Base-by-base conservation (phyloP, 495 filamentous ascomycete species). In the Annulohypoxylon stygium region DNA sequence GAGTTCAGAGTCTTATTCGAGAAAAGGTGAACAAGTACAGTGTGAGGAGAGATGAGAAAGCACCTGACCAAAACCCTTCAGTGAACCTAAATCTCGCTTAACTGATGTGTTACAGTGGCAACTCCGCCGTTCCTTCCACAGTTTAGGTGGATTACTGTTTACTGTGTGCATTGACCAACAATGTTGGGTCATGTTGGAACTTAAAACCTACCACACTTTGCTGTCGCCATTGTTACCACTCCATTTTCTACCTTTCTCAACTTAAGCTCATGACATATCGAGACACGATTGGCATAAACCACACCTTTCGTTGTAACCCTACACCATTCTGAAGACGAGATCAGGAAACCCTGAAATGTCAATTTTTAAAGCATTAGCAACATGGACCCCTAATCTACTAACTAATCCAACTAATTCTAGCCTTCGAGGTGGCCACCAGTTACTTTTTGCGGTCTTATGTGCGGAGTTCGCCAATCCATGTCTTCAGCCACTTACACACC, bases 301-400 rank as follows among this genome's bases (percentile, higher is more conserved):
- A 59, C 63, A 58, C 14, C 11, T n/a, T 8, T 26, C 34, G 16
- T 47, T 74, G 71, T 30, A 67, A 74, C 71, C 71, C 67, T 74
- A 70, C 67, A 50, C 66, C 20, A 63, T 63, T 39, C 11, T 62
- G 23, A 59, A 48, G 66, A 62, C 55, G 61, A 50, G 54, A 66
- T 60, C 20, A 55, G 36, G 62, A 2, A 48, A 47, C 57, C 55
- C 43, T 74, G 62, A 54, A 61, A 26, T 25, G 47, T 33, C 48
- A 66, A 67, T 63, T 51, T 51, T 61, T 70, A 51, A 59, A 63
- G 33, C 50, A 67, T 70, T 43, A 64, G 50, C 57, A 65, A 48
- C 41, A 66, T 25, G 39, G 71, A 59, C 67, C 63, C 67, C 58
- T 72, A 66, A 72, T 63, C 30, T 45, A 10, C 8, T 43, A 58